Percentiles rank a stretch among this genome's conserved stretches.
phyloP scores from a whole-genome alignment of 2,329 filamentous ascomycete genomes.

The Neofusicoccum laricinum region DNA sequence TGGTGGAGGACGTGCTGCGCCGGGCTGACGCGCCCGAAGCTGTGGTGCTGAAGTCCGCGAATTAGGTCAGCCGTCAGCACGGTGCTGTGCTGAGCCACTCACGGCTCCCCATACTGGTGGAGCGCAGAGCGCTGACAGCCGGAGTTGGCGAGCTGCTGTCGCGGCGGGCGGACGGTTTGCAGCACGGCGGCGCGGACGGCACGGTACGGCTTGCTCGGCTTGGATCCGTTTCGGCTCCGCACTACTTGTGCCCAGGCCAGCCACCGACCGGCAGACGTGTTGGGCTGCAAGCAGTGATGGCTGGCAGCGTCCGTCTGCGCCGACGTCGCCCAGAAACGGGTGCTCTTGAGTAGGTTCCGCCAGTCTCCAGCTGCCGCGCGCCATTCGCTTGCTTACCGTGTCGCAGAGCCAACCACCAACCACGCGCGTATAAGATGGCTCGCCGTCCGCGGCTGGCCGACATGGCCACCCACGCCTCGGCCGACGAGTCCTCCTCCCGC shows the following conservation, averaged over 20 bases:
- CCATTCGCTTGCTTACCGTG: neutral
- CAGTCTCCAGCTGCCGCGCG: neutral
- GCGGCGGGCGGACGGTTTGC: neutral
- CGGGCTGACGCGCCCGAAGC: neutral
- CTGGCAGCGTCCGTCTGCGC: neutral
- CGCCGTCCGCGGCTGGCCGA: neutral
- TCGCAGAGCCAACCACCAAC: neutral
- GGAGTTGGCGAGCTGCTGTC: neutral
- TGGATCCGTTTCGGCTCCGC: slow-evolving; percentile 6
- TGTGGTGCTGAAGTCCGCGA: slow-evolving; percentile 1
- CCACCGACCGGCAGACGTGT: neutral
- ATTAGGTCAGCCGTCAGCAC: neutral
- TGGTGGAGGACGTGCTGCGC: neutral
- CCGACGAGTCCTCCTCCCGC: neutral
- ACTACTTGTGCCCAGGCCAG: neutral
- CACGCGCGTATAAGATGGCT: neutral
- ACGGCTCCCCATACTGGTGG: slow-evolving; percentile 7
- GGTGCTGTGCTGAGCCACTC: slow-evolving; percentile 6
- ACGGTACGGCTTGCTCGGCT: neutral
- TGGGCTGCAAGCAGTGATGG: neutral
- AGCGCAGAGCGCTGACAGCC: slow-evolving; percentile 2
- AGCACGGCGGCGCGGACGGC: neutral
- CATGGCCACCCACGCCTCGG: neutral
- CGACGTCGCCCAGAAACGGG: neutral
- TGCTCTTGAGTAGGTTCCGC: neutral